Conservation (phyloP, 805 yeast genomes). For the Schizosaccharomyces octosporus region DNA sequence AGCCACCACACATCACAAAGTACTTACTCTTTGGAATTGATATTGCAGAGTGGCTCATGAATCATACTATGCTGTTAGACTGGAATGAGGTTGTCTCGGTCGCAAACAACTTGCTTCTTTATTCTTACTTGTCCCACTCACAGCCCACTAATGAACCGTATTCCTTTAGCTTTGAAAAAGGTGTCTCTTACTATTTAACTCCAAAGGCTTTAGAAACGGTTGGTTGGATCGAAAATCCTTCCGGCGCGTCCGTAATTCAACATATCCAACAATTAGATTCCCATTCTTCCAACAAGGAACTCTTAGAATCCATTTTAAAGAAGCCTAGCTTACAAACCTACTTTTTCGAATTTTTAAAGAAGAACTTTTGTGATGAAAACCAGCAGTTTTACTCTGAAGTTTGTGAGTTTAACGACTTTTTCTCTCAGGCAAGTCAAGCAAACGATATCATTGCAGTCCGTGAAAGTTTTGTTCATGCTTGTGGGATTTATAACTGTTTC, state of each 20-base stretch:
- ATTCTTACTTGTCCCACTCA: neutral
- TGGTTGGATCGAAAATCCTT: neutral
- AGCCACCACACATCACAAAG: neutral
- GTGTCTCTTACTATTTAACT: neutral
- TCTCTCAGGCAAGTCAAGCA: neutral
- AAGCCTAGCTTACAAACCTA: neutral
- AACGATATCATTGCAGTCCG: neutral
- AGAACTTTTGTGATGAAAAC: neutral
- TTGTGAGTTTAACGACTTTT: neutral
- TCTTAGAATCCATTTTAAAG: neutral
- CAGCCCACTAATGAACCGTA: neutral
- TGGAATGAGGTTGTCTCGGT: neutral
- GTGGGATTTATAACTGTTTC: neutral
- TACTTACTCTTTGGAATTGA: neutral
- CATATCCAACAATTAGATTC: neutral
- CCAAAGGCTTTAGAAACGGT: neutral
- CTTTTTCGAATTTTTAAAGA: neutral
- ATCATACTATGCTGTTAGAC: neutral
- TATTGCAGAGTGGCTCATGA: neutral
- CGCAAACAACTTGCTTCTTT: neutral
- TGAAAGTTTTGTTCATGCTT: neutral
- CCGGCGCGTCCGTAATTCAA: neutral
- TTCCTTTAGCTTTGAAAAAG: neutral
- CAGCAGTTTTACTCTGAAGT: neutral
- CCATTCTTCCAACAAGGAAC: neutral